Conservation (phyloP, 371 early-diverging fungal genomes). For the Amoeboaphelidium protococcarum region DNA sequence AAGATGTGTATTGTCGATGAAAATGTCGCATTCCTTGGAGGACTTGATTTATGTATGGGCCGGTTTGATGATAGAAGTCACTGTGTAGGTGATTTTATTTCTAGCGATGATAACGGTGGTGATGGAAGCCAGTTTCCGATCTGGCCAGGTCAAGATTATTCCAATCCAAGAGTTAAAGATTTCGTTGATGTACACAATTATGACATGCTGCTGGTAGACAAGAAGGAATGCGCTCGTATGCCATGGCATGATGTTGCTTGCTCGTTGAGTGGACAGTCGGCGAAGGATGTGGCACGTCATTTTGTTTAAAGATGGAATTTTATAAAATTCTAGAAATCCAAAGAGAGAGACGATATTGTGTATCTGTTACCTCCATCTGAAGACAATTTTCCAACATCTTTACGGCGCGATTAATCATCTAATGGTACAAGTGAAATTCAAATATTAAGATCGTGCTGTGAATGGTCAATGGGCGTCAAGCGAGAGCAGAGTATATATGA, state of each 20-base stretch:
- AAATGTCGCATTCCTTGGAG: conserved; percentile 60
- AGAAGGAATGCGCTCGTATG: conserved; percentile 35
- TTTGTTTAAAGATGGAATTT: conserved; percentile 85
- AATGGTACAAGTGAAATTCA: conserved; percentile 32
- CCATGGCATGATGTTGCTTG: conserved; percentile 84
- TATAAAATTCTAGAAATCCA: conserved; percentile 35
- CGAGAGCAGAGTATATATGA: conserved; percentile 53
- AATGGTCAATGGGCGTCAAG: conserved; percentile 9
- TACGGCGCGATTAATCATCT: conserved; percentile 36
- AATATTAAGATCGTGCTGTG: conserved; percentile 13
- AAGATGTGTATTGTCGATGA: conserved; percentile 68
- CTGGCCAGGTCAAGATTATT: conserved; percentile 69
- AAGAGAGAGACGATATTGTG: conserved; percentile 27
- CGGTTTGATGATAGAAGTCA: conserved; percentile 64
- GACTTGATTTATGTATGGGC: conserved; percentile 73
- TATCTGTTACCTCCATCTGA: conserved; percentile 27
- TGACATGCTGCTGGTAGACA: conserved; percentile 25
- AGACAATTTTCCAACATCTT: conserved; percentile 10
- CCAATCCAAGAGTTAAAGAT: conserved; percentile 71
- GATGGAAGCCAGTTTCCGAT: conserved; percentile 10
- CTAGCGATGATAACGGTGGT: conserved; percentile 2
- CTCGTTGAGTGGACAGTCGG: conserved; percentile 29
- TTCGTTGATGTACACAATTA: conserved; percentile 36
- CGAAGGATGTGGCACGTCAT: conserved; percentile 56
- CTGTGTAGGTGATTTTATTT: conserved; percentile 37